These are phyloP conservation scores for Eimeria falciformis DNA, from an alignment of 169 alveolate species.

Conservation along the genomic window DNA sequence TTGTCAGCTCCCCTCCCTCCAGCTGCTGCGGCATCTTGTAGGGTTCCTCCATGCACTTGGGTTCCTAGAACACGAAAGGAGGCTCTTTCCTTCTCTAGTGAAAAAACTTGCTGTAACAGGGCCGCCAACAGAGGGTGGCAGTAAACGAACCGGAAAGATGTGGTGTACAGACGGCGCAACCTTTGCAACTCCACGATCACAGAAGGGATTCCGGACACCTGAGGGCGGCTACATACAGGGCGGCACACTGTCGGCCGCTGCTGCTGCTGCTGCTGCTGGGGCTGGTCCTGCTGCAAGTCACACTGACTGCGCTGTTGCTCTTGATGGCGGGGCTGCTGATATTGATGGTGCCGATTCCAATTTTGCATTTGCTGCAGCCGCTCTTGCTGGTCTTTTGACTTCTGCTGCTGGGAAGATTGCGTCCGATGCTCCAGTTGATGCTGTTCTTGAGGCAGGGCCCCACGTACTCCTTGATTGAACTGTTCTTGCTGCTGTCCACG, in stretches of 20 bases:
- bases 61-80: not conserved
- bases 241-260: slow-evolving; percentile 19
- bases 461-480: not conserved
- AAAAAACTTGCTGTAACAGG: not conserved
- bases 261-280: slow-evolving; percentile 5
- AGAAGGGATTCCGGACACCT: not conserved
- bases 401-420: not conserved
- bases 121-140: slow-evolving; percentile 47
- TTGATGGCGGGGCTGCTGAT: not conserved
- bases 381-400: slow-evolving; percentile 3
- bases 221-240: slow-evolving; percentile 52
- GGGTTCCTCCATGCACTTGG: not conserved
- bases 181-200: slow-evolving; percentile 42
- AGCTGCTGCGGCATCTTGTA: too few species aligned
- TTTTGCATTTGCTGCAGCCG: not conserved
- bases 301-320: slow-evolving; percentile 12
- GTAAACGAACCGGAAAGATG: slow-evolving; percentile 5
- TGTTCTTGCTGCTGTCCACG: too few species aligned
- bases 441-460: too few species aligned
- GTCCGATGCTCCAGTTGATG: not conserved
- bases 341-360: not conserved
- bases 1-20: too few species aligned
- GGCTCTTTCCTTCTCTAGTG: not conserved
- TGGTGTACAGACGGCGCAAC: slow-evolving; percentile 17
- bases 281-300: slow-evolving; percentile 20